Evolutionary conservation across 2,329 filamentous ascomycete genomes (phyloP).

Genomic region (Neofusicoccum cordaticola): DNA sequence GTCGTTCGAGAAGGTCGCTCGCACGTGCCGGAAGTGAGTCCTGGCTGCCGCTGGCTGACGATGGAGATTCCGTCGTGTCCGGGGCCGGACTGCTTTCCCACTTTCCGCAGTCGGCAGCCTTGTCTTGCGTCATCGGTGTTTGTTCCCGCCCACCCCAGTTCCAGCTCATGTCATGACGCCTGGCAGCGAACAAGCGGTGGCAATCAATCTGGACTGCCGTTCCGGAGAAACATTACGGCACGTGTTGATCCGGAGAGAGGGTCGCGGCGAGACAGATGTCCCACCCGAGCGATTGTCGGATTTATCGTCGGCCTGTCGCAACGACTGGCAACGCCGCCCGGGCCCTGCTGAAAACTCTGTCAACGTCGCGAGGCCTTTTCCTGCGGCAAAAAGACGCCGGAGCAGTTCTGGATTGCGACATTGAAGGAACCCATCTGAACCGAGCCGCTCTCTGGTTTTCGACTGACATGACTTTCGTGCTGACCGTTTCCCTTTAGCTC

Average conservation of each 20-base stretch:
- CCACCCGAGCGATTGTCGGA: too few species aligned
- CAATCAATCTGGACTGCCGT: neutral
- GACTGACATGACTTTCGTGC: neutral
- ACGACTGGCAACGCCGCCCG: neutral
- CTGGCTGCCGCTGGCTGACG: too few species aligned
- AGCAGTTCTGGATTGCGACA: neutral
- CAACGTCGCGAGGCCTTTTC: neutral
- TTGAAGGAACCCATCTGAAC: neutral
- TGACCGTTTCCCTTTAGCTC: neutral
- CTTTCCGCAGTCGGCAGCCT: neutral
- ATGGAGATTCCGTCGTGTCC: neutral
- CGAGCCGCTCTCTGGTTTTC: neutral
- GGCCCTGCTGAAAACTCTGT: neutral
- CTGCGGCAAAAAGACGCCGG: neutral
- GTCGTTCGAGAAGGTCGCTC: slow-evolving; percentile 3
- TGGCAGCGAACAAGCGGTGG: neutral
- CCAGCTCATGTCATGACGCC: neutral
- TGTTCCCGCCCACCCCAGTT: neutral
- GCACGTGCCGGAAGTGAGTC: neutral
- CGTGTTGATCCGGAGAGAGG: neutral
- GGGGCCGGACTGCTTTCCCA: neutral
- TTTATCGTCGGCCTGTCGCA: neutral
- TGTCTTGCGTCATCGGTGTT: neutral
- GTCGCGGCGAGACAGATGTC: too few species aligned
- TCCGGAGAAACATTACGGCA: neutral